These are phyloP conservation scores for Neoboletus brunneissimus DNA, from an alignment of 768 basidiomycete genomes.

Conservation along the genomic window DNA sequence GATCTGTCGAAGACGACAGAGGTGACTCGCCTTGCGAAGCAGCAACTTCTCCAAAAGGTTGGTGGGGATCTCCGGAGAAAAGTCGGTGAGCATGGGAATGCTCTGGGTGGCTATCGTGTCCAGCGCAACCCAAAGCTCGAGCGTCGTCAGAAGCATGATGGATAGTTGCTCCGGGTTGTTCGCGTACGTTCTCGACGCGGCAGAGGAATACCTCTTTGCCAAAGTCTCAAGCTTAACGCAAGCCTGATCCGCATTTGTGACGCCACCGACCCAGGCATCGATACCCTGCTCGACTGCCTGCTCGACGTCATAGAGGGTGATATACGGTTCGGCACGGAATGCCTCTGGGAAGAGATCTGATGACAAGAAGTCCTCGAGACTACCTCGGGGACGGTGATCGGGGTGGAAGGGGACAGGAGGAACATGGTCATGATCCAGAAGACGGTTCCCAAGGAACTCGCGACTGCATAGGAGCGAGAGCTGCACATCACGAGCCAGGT, in stretches of 20 bases:
- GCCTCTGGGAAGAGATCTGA: too few relatives aligned
- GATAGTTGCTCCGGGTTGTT: slow-evolving; percentile 40
- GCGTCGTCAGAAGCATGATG: slow-evolving; percentile 38
- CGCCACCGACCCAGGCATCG: slow-evolving; percentile 34
- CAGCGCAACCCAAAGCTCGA: slow-evolving; percentile 40
- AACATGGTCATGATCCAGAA: too few relatives aligned
- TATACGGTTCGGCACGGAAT: slow-evolving; percentile 7
- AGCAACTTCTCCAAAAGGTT: slow-evolving; percentile 28
- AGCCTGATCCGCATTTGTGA: slow-evolving; percentile 4
- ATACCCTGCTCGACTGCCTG: slow-evolving; percentile 29
- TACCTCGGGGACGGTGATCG: too few relatives aligned
- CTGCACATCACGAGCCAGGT: too few relatives aligned
- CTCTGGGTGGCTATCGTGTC: slow-evolving; percentile 24
- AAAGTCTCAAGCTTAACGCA: slow-evolving; percentile 23
- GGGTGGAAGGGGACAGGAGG: too few relatives aligned
- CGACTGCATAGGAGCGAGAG: too few relatives aligned
- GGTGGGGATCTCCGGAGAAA: slow-evolving; percentile 34
- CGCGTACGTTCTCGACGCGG: slow-evolving; percentile 27
- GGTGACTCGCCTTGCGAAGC: slow-evolving; percentile 24
- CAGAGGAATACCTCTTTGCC: slow-evolving; percentile 28
- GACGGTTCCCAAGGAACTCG: too few relatives aligned
- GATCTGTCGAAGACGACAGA: slow-evolving; percentile 29
- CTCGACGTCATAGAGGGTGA: slow-evolving; percentile 40
- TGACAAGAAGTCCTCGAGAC: too few relatives aligned
- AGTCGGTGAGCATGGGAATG: slow-evolving; percentile 29